These are phyloP conservation scores for Picocystis sp. DNA, from an alignment of 163 green algal species.

Conservation along the genomic window DNA sequence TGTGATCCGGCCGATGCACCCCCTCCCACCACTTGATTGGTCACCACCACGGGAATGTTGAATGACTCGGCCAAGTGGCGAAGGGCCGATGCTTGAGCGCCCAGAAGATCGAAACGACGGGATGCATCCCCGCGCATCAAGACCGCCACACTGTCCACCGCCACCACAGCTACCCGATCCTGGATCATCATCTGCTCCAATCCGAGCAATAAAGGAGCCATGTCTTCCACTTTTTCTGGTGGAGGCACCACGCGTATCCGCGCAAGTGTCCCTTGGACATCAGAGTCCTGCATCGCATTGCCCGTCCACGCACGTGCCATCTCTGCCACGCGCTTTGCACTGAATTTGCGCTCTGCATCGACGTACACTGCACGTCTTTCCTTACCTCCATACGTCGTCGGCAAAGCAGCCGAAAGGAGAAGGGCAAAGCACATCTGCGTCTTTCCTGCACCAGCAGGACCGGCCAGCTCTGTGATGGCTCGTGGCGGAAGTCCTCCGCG, in stretches of 20 bases:
- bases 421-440: slow-evolving; percentile 52
- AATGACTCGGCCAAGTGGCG: slow-evolving; percentile 39
- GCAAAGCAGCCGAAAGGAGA: slow-evolving; percentile 13
- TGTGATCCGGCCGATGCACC: slow-evolving; percentile 3
- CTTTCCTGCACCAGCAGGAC: slow-evolving; percentile 30
- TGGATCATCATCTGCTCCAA: no score
- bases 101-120: no score
- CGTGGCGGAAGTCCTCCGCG: slow-evolving; percentile 41
- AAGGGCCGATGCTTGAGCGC: background rate
- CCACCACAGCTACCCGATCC: no score
- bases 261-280: background rate
- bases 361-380: slow-evolving; percentile 46
- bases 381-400: slow-evolving; percentile 12
- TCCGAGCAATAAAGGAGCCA: no score
- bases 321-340: slow-evolving; percentile 10
- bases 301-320: slow-evolving; percentile 8
- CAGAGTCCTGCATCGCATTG: background rate
- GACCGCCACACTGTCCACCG: background rate
- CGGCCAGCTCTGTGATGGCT: slow-evolving; percentile 64
- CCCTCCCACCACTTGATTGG: slow-evolving; percentile 54
- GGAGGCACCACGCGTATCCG: no score
- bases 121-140: background rate
- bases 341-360: slow-evolving; percentile 68
- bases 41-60: slow-evolving; percentile 58
- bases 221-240: no score